Evolutionary conservation across 495 filamentous ascomycete species (phyloP), one percentile per base, ranked within the genome.

Genomic region (Penicillium tannophilum): DNA sequence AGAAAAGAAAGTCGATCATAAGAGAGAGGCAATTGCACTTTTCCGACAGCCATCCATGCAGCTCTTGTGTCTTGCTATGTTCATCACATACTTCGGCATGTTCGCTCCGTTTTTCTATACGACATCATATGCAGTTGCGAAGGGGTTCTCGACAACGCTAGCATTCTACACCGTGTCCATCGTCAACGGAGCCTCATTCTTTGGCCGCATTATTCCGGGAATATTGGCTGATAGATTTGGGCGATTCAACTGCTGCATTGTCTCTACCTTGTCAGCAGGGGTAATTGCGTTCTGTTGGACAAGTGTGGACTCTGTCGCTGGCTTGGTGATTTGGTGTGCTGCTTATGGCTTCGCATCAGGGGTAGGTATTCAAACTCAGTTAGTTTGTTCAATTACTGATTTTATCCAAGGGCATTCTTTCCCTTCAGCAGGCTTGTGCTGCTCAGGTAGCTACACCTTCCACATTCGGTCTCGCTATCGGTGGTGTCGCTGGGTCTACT

Each of bases 191-290:
- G 71, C 76, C 16, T 79, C 76, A 0, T 70, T 76, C 39, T 72
- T 77, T 39, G 76, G 78, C n/a, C 70, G 72, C 1, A 65, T 76
- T 0, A 35, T 77, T 4, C 69, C 64, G 60, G 89, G 88, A 7
- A 77, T 86, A 55, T 11, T 88, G 1, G 90, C 86, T 14, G 90
- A 94, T 67, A 80, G 78, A 54, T 67, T 89, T 31, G 90, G 90
- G 0, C 80, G 84, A 26, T 92, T 84, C 76, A 92, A 92, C 68
- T 76, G 79, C 35, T 86, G 86, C 68, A 78, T 90, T n/a, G 24
- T 84, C 4, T 84, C 86, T 49, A 76, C 79, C 0, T 72, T 75
- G 19, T 71, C 82, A 16, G 83, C 87, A 0, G 81, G 77, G 3
- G 74, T 92, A 0, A 69, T 76, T 44, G 72, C 72, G 0, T 33